phyloP scores from a whole-genome alignment of 345 rosid species.

The Populus alba region DNA sequence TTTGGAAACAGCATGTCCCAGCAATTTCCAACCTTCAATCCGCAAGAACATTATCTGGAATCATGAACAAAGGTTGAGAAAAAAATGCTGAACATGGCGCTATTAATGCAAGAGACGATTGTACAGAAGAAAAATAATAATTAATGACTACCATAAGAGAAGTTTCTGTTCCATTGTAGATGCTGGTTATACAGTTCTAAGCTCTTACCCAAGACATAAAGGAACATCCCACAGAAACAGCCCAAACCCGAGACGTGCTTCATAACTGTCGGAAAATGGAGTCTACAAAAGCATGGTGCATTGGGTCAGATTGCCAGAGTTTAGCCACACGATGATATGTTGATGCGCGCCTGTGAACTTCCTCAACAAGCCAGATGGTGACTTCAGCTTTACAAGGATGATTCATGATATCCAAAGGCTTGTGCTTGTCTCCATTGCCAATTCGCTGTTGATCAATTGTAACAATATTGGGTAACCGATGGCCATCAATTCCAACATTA shows the following conservation, averaged over 20 bases:
- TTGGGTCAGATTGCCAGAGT: slow-evolving; percentile 65
- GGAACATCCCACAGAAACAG: slow-evolving; percentile 1
- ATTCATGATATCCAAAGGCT: slow-evolving; percentile 49
- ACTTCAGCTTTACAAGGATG: slow-evolving; percentile 92
- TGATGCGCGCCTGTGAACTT: slow-evolving; percentile 60
- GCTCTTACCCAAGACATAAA: neutral
- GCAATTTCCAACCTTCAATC: slow-evolving; percentile 6
- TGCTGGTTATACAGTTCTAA: slow-evolving; percentile 1
- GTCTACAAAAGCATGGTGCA: slow-evolving; percentile 53
- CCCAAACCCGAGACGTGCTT: neutral
- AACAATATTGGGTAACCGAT: neutral
- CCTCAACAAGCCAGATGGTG: slow-evolving; percentile 79
- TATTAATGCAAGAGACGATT: neutral
- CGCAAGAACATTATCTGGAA: neutral
- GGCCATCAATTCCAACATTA: slow-evolving; percentile 22
- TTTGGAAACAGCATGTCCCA: neutral
- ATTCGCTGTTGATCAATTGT: slow-evolving; percentile 36
- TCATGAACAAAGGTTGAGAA: neutral
- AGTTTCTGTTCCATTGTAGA: neutral
- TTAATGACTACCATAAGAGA: neutral
- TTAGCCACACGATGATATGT: slow-evolving; percentile 60
- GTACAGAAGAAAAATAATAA: neutral
- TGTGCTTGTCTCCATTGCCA: slow-evolving; percentile 50
- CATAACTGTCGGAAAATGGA: slow-evolving; percentile 45
- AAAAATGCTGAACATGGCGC: neutral